Conservation (phyloP, 106 monocot genomes). For the Triglochin maritima region DNA sequence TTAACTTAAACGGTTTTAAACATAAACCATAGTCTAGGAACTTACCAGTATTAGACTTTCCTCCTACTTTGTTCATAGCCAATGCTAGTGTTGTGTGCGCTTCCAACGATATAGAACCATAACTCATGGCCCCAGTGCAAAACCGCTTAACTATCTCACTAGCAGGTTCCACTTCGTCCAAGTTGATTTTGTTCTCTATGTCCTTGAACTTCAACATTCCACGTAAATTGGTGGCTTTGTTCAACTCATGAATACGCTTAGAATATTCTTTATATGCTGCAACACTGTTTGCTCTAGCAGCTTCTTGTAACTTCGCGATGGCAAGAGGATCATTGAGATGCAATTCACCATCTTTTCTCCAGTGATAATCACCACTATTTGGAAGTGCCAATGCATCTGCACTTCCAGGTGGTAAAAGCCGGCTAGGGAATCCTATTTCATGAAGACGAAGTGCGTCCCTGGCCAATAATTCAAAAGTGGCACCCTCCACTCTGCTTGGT, state of each 20-base stretch:
- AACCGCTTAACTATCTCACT: constrained; percentile 85
- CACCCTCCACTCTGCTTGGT: constrained; percentile 81
- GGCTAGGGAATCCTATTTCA: constrained; percentile 72
- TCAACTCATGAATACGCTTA: constrained; percentile 62
- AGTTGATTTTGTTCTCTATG: constrained; percentile 31
- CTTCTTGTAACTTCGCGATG: constrained; percentile 87
- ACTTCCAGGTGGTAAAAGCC: constrained; percentile 59
- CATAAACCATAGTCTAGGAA: too few relatives aligned
- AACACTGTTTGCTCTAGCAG: constrained; percentile 61
- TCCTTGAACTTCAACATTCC: constrained; percentile 90
- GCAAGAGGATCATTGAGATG: constrained; percentile 95
- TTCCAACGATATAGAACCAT: constrained; percentile 93
- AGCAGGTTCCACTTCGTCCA: constrained; percentile 86
- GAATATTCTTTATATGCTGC: constrained; percentile 91
- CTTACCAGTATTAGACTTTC: constrained; percentile 94
- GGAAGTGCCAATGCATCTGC: constrained; percentile 67
- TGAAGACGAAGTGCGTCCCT: constrained; percentile 71
- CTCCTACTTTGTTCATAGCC: constrained; percentile 93
- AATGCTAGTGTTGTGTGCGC: constrained; percentile 82
- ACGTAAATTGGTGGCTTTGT: constrained; percentile 68
- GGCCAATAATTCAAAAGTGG: constrained; percentile 82
- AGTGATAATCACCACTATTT: constrained; percentile 90
- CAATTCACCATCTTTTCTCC: constrained; percentile 90
- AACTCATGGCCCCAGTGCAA: constrained; percentile 95
- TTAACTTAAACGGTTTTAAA: too few relatives aligned